phyloP scores from a whole-genome alignment of 768 basidiomycete species.

The Tylopilus felleus region DNA sequence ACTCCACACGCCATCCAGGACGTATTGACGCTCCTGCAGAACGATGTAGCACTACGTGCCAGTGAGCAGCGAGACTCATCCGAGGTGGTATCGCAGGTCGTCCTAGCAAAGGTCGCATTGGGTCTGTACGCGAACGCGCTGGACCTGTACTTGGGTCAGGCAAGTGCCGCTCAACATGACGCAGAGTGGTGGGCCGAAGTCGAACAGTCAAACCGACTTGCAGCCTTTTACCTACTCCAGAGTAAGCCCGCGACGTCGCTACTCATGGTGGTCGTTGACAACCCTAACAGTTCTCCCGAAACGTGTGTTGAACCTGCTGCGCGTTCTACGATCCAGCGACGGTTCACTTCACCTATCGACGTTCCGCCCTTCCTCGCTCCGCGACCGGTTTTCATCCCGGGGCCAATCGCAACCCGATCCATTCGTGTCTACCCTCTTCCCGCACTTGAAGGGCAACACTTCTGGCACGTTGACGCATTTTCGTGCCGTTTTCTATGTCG shows the following conservation, averaged over 20 bases:
- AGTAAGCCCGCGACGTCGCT: constrained; percentile 45
- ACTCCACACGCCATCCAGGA: constrained; percentile 13
- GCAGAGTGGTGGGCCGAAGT: constrained; percentile 83
- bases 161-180: constrained; percentile 67
- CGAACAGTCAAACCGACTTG: constrained; percentile 53
- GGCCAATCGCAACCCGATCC: constrained; percentile 45
- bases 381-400: constrained; percentile 45
- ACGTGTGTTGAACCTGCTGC: constrained; percentile 33
- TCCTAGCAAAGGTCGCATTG: constrained; percentile 49
- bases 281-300: constrained; percentile 25
- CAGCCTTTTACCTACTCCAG: constrained; percentile 70
- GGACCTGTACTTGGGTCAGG: constrained; percentile 61
- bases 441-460: constrained; percentile 47
- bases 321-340: constrained; percentile 40
- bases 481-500: constrained; percentile 5
- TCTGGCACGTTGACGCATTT: constrained; percentile 22
- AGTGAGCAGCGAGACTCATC: not conserved
- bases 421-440: constrained; percentile 62
- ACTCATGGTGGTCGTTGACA: constrained; percentile 1
- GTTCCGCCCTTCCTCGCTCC: constrained; percentile 47
- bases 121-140: constrained; percentile 64
- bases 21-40: constrained; percentile 16
- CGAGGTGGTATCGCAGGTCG: constrained; percentile 28
- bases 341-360: constrained; percentile 45
- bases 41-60: not conserved